phyloP scores from a whole-genome alignment of 2,329 filamentous ascomycete genomes.

The Fusarium temperatum region DNA sequence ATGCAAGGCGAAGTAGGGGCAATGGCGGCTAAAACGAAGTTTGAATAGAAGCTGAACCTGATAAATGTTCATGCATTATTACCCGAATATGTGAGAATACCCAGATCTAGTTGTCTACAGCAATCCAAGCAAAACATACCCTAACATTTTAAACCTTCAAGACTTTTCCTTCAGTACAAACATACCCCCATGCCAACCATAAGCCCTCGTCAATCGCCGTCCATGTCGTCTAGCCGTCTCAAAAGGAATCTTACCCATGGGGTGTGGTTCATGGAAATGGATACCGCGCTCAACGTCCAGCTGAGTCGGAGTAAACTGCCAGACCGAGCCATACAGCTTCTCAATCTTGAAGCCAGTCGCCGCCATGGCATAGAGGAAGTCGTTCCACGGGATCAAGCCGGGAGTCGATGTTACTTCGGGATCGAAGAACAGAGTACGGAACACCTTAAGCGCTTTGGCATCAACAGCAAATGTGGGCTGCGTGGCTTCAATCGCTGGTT shows the following conservation, averaged over 20 bases:
- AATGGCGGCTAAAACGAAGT: too few species aligned
- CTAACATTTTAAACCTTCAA: neutral
- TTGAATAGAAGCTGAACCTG: too few species aligned
- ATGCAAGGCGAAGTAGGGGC: too few species aligned
- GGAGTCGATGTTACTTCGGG: neutral
- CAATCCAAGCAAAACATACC: neutral
- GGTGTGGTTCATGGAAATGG: neutral
- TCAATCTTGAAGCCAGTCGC: neutral
- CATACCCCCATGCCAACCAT: slow-evolving; percentile 1
- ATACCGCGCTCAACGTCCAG: neutral
- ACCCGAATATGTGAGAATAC: neutral
- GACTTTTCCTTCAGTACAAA: neutral
- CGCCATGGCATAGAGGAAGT: neutral
- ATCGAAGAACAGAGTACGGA: slow-evolving; percentile 1
- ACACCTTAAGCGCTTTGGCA: neutral
- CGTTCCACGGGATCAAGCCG: neutral
- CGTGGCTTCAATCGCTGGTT: accelerated
- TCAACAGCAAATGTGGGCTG: neutral
- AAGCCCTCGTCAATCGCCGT: neutral
- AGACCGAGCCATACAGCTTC: slow-evolving; percentile 1
- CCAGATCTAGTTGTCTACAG: neutral
- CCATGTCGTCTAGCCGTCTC: neutral
- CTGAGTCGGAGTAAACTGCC: neutral
- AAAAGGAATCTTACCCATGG: neutral
- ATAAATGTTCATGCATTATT: too few species aligned